Conservation (phyloP, 1,284 basidiomycete genomes). For the Microbotryum violaceum region DNA sequence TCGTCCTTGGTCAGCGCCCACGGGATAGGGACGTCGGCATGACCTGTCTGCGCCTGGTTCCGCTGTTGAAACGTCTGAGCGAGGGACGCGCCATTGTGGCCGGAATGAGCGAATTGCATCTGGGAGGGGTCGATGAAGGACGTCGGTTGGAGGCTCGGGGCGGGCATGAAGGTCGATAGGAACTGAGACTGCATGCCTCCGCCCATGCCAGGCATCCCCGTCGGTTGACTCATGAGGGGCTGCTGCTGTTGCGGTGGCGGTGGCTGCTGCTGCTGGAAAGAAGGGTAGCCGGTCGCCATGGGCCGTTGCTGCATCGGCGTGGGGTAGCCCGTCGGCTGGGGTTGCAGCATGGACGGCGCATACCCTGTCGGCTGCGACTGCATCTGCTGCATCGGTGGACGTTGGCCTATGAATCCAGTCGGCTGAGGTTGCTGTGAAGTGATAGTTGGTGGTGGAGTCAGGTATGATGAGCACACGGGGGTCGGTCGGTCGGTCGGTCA, state of each 20-base stretch:
- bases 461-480: not conserved
- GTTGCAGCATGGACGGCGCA: conserved; percentile 46
- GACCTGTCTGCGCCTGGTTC: conserved; percentile 60
- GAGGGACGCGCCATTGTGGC: conserved; percentile 46
- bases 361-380: conserved; percentile 39
- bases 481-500: no score
- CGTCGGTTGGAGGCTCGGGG: conserved; percentile 6
- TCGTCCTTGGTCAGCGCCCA: conserved; percentile 86
- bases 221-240: conserved; percentile 56
- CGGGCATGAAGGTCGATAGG: conserved; percentile 52
- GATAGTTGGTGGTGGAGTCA: not conserved
- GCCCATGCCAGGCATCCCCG: conserved; percentile 55
- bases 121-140: conserved; percentile 34
- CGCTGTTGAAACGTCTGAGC: conserved; percentile 70
- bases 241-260: conserved; percentile 50
- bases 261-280: conserved; percentile 50
- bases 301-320: conserved; percentile 20
- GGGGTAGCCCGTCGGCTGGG: conserved; percentile 33
- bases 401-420: conserved; percentile 12
- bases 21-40: conserved; percentile 64
- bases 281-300: conserved; percentile 22
- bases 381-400: conserved; percentile 12
- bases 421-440: conserved; percentile 10
- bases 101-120: conserved; percentile 27
- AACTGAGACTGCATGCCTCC: conserved; percentile 71